Base-by-base conservation (phyloP, 768 basidiomycete species). In the Austroboletus eburneus region DNA sequence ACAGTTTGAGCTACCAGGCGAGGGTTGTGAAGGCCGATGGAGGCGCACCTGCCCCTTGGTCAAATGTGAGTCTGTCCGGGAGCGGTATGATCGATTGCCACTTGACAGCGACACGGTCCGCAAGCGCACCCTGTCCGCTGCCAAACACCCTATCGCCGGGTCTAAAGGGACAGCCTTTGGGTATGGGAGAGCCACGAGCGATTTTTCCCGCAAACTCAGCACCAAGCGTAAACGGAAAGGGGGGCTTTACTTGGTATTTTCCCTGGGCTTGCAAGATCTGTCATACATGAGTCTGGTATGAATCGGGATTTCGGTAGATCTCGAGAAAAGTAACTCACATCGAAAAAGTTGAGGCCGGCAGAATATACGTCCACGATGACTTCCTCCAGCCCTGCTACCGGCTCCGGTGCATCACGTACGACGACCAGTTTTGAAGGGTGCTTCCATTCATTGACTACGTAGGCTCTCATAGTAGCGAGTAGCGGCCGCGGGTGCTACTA, bases 81-180 rank as follows among this genome's bases (percentile, higher is more conserved):
- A 98, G 76, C 18, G 79, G 79, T 9, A 83, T 58, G 12, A 93
- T 61, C 8, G 54, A 50, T 12, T 61, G 64, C 64, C 75, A 77
- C 34, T 77, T 65, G 9, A 72, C 80, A 0, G 77, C 79, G 43
- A 89, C 73, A 55, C 78, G 80, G 48, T 97, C 94, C 2, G 85
- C 89, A 64, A 80, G 91, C 2, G 83, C 72, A 6, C 94, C 96
- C 58, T 88, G 83, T 0, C 72, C 74, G 12, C 78, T 78, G 6
- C 95, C 94, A 55, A 96, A 95, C 0, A 99, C 88, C 34, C 90
- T 73, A 52, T 96, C 90, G 4, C 95, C 95, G 3, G 75, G 79
- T 59, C 83, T 81, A 58, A 83, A 88, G 0, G 77, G 75, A 61
- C 91, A 95, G 7, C 82, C 87, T 23, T 74, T 61, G 4, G 94